These are phyloP conservation scores for Pseudogymnoascus sp. DNA, from an alignment of 2,329 filamentous ascomycete genomes.

Conservation along the genomic window DNA sequence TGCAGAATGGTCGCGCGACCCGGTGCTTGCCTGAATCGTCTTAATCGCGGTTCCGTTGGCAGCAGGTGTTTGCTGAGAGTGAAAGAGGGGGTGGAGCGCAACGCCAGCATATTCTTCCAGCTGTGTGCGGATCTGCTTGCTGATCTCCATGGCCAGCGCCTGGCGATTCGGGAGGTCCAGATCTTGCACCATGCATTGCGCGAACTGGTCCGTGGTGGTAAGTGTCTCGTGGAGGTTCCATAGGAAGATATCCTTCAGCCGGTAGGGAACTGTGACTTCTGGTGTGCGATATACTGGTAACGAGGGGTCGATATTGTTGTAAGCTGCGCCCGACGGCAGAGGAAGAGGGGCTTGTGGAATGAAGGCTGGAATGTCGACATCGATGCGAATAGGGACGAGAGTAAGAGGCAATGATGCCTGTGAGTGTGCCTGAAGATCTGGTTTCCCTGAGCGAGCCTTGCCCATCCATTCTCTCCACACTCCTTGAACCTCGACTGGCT, in stretches of 20 bases:
- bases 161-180: constrained; percentile 76
- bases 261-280: constrained; percentile 74
- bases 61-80: constrained; percentile 39
- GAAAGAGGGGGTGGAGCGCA: constrained; percentile 86
- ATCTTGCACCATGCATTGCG: constrained; percentile 82
- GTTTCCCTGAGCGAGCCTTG: constrained; percentile 50
- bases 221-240: constrained; percentile 97
- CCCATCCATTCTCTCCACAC: constrained; percentile 96
- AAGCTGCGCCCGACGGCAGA: constrained; percentile 48
- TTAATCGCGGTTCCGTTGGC: constrained; percentile 27
- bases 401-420: constrained; percentile 76
- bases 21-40: constrained; percentile 22
- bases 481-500: constrained; percentile 76
- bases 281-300: constrained; percentile 71
- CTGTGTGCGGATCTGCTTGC: constrained; percentile 88
- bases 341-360: constrained; percentile 57
- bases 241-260: constrained; percentile 88
- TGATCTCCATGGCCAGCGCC: constrained; percentile 67
- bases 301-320: constrained; percentile 57
- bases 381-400: constrained; percentile 90
- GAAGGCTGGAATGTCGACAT: constrained; percentile 81
- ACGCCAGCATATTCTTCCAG: constrained; percentile 94
- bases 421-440: constrained; percentile 52
- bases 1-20: constrained; percentile 32
- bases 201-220: constrained; percentile 92